phyloP scores from a whole-genome alignment of 352 stramenopile species.

The Phytophthora sp. region DNA sequence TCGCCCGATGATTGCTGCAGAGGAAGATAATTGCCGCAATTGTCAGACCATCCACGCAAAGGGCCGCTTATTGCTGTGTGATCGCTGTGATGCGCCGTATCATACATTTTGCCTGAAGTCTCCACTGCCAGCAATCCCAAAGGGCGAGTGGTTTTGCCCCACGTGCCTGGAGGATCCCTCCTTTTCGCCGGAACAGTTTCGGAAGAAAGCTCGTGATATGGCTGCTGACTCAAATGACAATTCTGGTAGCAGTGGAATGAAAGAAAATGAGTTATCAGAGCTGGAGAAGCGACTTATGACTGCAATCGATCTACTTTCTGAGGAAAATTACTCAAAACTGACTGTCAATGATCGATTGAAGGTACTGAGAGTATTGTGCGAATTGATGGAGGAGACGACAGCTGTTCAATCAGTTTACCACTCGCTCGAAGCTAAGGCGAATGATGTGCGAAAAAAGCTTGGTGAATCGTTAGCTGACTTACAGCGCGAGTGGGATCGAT shows the following conservation, averaged over 20 bases:
- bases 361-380: slow-evolving; percentile 66
- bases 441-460: slow-evolving; percentile 54
- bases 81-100: slow-evolving; percentile 85
- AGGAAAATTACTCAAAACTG: slow-evolving; percentile 71
- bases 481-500: slow-evolving; percentile 63
- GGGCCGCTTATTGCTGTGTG: slow-evolving; percentile 69
- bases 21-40: slow-evolving; percentile 82
- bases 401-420: slow-evolving; percentile 68
- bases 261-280: slow-evolving; percentile 59
- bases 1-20: slow-evolving; percentile 57
- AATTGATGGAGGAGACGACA: slow-evolving; percentile 63
- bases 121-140: slow-evolving; percentile 62
- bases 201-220: slow-evolving; percentile 47
- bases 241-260: slow-evolving; percentile 13
- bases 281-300: slow-evolving; percentile 67
- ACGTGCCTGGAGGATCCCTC: slow-evolving; percentile 57
- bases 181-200: slow-evolving; percentile 59
- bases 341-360: slow-evolving; percentile 57
- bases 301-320: slow-evolving; percentile 70
- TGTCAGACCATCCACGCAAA: slow-evolving; percentile 79
- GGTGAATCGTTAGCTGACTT: slow-evolving; percentile 69
- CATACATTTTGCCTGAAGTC: slow-evolving; percentile 82
- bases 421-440: slow-evolving; percentile 69
- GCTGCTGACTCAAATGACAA: slow-evolving; percentile 18
- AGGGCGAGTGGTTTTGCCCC: slow-evolving; percentile 81